A percentile compares a stretch with the other conserved stretches of the same genome.
phyloP scores from a whole-genome alignment of 2,329 filamentous ascomycete genomes.

The Pseudogymnoascus sp. region DNA sequence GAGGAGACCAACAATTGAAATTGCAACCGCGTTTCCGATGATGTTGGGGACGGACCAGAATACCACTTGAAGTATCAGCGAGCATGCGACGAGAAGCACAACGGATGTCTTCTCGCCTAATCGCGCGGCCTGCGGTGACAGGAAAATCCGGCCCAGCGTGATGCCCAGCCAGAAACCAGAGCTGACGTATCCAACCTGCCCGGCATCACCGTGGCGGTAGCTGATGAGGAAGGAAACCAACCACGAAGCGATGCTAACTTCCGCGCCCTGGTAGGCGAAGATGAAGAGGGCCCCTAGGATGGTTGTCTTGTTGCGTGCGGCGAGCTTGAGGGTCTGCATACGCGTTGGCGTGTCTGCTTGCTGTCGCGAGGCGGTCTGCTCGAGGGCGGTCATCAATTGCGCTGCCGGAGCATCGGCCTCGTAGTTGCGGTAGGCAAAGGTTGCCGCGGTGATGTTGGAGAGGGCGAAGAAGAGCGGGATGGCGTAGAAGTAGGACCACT shows the following conservation, averaged over 20 bases:
- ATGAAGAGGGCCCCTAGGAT: slow-evolving; percentile 73
- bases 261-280: slow-evolving; percentile 78
- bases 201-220: slow-evolving; percentile 60
- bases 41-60: slow-evolving; percentile 73
- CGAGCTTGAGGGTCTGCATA: slow-evolving; percentile 33
- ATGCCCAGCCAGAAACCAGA: slow-evolving; percentile 67
- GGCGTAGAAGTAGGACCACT: slow-evolving; percentile 68
- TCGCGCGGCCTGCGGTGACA: slow-evolving; percentile 57
- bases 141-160: slow-evolving; percentile 64
- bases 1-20: slow-evolving; percentile 64
- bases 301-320: slow-evolving; percentile 38
- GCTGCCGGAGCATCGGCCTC: slow-evolving; percentile 48
- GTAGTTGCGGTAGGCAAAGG: slow-evolving; percentile 64
- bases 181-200: slow-evolving; percentile 71
- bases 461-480: slow-evolving; percentile 53
- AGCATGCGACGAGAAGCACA: slow-evolving; percentile 51
- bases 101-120: slow-evolving; percentile 67
- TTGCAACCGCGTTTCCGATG: slow-evolving; percentile 59
- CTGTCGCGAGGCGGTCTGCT: slow-evolving; percentile 32
- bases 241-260: slow-evolving; percentile 80
- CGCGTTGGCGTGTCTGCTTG: slow-evolving; percentile 18
- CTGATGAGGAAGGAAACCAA: slow-evolving; percentile 77
- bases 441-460: slow-evolving; percentile 48
- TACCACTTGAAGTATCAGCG: slow-evolving; percentile 62
- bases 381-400: slow-evolving; percentile 36